phyloP scores from a whole-genome alignment of 345 rosid genomes.

The Isatis tinctoria region DNA sequence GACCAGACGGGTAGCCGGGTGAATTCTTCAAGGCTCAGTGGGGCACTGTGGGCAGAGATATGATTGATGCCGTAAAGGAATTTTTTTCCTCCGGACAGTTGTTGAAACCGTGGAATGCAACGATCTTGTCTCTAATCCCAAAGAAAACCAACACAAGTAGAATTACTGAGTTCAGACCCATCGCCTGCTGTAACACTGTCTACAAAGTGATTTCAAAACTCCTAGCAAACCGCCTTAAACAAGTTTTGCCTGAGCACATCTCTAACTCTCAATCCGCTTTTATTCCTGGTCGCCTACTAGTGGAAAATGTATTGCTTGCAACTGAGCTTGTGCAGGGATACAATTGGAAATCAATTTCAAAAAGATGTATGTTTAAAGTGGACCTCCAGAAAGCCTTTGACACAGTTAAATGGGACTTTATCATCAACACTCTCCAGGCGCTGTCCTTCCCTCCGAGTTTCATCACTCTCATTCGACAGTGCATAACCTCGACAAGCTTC shows the following conservation, averaged over 20 bases:
- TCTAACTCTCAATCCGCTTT: not conserved
- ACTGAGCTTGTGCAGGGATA: not conserved
- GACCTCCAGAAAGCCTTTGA: not conserved
- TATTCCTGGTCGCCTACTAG: not conserved
- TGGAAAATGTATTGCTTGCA: not conserved
- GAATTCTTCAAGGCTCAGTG: not conserved
- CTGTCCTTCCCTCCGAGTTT: not conserved
- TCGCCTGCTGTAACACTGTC: not conserved
- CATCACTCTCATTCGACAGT: not conserved
- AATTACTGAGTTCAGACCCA: not conserved
- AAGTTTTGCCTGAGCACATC: not conserved
- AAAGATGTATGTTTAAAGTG: not conserved
- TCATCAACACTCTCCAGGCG: not conserved
- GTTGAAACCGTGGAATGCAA: not conserved
- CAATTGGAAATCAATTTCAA: not conserved
- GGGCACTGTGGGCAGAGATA: not conserved
- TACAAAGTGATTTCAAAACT: not conserved
- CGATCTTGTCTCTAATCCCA: not conserved
- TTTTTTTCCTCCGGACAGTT: not conserved
- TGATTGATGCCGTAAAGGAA: not conserved
- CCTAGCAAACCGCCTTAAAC: not conserved
- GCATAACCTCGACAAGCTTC: not conserved
- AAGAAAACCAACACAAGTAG: not conserved
- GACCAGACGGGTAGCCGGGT: not conserved
- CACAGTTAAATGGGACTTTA: not conserved